Percentiles rank a stretch among this genome's conserved stretches.
These are phyloP conservation scores for Xerocomus minutiporus DNA, from an alignment of 1,284 basidiomycete genomes.

Conservation along the genomic window DNA sequence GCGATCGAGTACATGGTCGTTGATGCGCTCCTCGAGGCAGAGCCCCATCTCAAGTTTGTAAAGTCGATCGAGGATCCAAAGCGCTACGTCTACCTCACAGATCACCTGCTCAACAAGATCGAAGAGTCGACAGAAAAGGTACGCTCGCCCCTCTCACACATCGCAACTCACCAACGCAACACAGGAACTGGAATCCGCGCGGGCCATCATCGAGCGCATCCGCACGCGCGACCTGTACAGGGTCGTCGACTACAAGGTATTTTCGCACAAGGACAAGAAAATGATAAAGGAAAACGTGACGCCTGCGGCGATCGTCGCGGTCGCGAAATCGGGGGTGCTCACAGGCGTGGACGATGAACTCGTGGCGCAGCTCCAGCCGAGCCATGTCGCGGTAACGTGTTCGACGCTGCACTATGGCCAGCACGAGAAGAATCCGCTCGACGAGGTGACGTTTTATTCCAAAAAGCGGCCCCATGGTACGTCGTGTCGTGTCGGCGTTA, in stretches of 20 bases:
- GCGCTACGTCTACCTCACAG: slow-evolving; percentile 60
- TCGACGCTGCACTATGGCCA: slow-evolving; percentile 69
- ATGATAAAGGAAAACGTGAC: slow-evolving; percentile 47
- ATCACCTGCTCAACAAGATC: slow-evolving; percentile 58
- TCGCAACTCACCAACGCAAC: too few relatives aligned
- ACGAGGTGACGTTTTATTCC: slow-evolving; percentile 67
- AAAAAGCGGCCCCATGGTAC: slow-evolving; percentile 59
- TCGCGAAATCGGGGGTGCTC: slow-evolving; percentile 18
- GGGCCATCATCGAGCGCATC: slow-evolving; percentile 57
- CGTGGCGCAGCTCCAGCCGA: slow-evolving; percentile 36
- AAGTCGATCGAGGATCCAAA: slow-evolving; percentile 52
- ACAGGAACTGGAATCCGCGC: slow-evolving; percentile 57
- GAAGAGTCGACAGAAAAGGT: slow-evolving; percentile 47
- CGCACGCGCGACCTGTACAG: slow-evolving; percentile 61
- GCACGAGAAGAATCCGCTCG: slow-evolving; percentile 63
- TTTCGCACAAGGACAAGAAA: slow-evolving; percentile 45
- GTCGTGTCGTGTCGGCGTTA: slow-evolving; percentile 11
- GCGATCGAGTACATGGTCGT: slow-evolving; percentile 78
- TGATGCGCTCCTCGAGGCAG: slow-evolving; percentile 64
- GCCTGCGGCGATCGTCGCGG: slow-evolving; percentile 47
- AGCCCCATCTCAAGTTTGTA: slow-evolving; percentile 58
- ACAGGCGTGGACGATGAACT: slow-evolving; percentile 28
- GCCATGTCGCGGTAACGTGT: slow-evolving; percentile 62
- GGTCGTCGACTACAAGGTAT: slow-evolving; percentile 62
- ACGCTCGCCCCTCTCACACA: slow-evolving; percentile 3